Base-by-base conservation (phyloP, 495 filamentous ascomycete species). In the Beverwykella pulmonaria region DNA sequence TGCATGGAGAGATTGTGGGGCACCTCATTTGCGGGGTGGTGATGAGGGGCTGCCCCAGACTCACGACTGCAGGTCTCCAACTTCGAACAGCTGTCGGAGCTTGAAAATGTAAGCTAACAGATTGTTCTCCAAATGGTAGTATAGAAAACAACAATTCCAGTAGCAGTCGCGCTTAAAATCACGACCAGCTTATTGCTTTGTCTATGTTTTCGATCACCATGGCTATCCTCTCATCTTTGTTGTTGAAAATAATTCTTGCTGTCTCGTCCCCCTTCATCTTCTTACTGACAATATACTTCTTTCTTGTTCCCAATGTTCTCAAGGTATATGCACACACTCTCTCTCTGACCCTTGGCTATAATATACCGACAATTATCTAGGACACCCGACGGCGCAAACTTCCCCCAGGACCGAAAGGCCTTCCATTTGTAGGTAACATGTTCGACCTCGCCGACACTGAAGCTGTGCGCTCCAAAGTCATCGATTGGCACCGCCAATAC, bases 361-460 rank as follows among this genome's bases (percentile, higher is more conserved):
- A 22, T 23, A 49, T 1, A 15, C 17, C 29, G 4, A 36, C n/a
- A 10, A 39, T 25, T 54, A 34, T 46, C 22, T 25, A 71, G 69
- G 69, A 71, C 26, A 48, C 64, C 4, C 52, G 69, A 41, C 39
- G 69, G 25, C 65, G 69, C 22, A 65, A 68, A 23, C 64, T 72
- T 7, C 70, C 70, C 10, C 66, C 70, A 29, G 70, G 70, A 7
- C 70, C 70, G 1, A 55, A 50, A 54, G 70, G 70, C 7, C 53
- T 66, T 7, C 70, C 70, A 0, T 69, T 72, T 25, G 53, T 72
- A 6, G 70, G 70, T 1, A 70, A 59, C 53, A 63, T 72, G 49
- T 61, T 72, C 54, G 70, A 69, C 48, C 56, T 72, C 3, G 66
- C 70, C 1, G 70, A 72, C 27, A 58, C 60, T n/a, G 66, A 72